These are phyloP conservation scores for Calonectria henricotiae DNA, from an alignment of 2,329 filamentous ascomycete species.

Conservation along the genomic window DNA sequence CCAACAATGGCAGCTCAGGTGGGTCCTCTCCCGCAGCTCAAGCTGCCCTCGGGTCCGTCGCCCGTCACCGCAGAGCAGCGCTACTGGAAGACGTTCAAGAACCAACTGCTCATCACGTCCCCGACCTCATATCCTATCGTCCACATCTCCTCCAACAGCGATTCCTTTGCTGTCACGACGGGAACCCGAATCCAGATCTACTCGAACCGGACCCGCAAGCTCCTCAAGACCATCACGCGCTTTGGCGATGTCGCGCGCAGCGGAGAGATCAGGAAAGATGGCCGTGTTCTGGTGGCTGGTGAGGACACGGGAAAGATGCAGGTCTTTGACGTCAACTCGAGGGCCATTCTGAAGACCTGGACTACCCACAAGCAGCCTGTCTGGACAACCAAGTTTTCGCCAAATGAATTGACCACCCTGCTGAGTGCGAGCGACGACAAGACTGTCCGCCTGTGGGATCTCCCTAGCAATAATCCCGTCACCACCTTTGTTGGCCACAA, in stretches of 20 bases:
- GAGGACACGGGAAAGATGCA: constrained; percentile 95
- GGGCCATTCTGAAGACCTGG: constrained; percentile 97
- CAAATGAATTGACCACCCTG: constrained; percentile 86
- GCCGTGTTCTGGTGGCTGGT: constrained; percentile 89
- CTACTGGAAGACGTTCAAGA: constrained; percentile 97
- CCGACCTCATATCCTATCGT: constrained; percentile 92
- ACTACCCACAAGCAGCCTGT: constrained; percentile 94
- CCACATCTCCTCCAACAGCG: constrained; percentile 84
- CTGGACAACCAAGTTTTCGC: constrained; percentile 94
- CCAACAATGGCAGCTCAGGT: constrained; percentile 87
- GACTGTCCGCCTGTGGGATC: constrained; percentile 94
- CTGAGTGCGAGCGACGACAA: constrained; percentile 94
- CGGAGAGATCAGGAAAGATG: constrained; percentile 90
- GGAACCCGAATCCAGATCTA: constrained; percentile 95
- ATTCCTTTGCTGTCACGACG: constrained; percentile 94
- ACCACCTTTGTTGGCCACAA: constrained; percentile 88
- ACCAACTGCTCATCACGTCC: constrained; percentile 90
- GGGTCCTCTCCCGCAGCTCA: constrained; percentile 83
- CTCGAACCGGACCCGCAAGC: constrained; percentile 91
- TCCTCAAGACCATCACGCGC: constrained; percentile 93
- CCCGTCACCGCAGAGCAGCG: constrained; percentile 92
- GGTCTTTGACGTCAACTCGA: constrained; percentile 90
- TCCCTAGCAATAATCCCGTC: constrained; percentile 84
- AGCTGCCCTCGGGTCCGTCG: constrained; percentile 86
- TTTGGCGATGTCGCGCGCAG: constrained; percentile 94